phyloP scores from a whole-genome alignment of 768 basidiomycete genomes.

The Pilatotrama ljubarskyi region DNA sequence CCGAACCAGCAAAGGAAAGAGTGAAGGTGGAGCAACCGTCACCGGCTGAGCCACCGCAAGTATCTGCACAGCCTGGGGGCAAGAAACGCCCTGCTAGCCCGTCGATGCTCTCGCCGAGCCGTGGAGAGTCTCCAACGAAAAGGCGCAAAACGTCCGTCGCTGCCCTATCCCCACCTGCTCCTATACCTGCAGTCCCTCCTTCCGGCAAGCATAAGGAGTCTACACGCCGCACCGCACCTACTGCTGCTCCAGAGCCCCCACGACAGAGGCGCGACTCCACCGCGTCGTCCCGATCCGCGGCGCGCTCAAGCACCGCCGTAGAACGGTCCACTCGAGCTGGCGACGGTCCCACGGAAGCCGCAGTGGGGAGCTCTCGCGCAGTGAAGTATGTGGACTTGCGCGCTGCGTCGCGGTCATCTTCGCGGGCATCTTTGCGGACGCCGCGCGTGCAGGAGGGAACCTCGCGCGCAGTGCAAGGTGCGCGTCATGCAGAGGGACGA shows the following conservation, averaged over 20 bases:
- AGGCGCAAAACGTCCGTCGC: slow-evolving; percentile 4
- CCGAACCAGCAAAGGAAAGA: neutral
- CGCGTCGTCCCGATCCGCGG: neutral
- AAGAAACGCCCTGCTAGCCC: neutral
- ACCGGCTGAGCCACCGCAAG: neutral
- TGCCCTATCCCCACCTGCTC: no score
- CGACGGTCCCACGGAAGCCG: neutral
- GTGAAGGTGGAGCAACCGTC: neutral
- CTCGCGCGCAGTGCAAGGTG: neutral
- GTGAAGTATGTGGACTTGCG: slow-evolving; percentile 5
- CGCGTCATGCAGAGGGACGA: neutral
- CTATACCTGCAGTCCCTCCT: neutral
- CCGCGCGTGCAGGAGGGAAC: neutral
- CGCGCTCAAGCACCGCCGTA: neutral
- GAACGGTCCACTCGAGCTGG: neutral
- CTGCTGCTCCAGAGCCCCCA: neutral
- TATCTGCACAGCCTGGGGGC: neutral
- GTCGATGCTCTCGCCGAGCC: neutral
- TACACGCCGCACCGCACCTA: neutral
- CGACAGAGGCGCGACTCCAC: neutral
- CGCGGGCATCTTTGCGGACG: slow-evolving; percentile 6
- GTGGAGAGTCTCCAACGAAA: slow-evolving; percentile 7
- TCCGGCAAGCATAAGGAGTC: neutral
- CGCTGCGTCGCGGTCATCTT: slow-evolving; percentile 4
- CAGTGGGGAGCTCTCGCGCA: neutral